phyloP scores from a whole-genome alignment of 2,329 filamentous ascomycete species.

The Fusarium siculi region DNA sequence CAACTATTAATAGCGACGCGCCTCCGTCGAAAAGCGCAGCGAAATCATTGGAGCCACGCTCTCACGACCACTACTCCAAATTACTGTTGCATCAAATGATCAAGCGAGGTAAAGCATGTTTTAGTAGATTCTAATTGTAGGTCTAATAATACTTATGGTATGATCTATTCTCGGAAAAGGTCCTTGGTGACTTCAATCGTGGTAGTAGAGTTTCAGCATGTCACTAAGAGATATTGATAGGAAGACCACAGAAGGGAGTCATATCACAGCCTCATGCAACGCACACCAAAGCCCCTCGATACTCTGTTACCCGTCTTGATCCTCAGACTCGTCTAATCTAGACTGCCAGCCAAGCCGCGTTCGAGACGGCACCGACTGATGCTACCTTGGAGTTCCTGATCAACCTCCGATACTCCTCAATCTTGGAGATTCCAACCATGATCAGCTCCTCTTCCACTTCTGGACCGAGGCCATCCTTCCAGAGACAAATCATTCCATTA shows the following conservation, averaged over 20 bases:
- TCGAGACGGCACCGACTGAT: not conserved
- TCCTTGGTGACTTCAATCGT: not conserved
- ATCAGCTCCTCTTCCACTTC: not conserved
- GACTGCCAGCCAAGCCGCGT: not conserved
- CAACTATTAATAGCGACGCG: not conserved
- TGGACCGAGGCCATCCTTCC: rapidly evolving
- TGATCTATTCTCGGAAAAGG: not conserved
- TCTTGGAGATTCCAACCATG: not conserved
- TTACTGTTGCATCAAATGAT: rapidly evolving
- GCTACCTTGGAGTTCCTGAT: not conserved
- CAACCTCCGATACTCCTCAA: not conserved
- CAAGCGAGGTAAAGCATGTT: not conserved
- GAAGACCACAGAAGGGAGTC: not conserved
- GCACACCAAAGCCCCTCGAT: rapidly evolving
- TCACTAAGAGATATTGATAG: not conserved
- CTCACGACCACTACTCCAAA: not conserved
- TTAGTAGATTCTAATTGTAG: not conserved
- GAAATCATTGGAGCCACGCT: not conserved
- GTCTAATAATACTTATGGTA: rapidly evolving
- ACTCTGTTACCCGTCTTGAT: not conserved
- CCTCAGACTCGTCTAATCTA: rapidly evolving
- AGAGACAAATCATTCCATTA: not conserved
- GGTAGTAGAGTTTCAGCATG: not conserved
- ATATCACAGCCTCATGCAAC: rapidly evolving
- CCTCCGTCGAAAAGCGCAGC: not conserved